These are phyloP conservation scores for Pyrus betulifolia DNA, from an alignment of 306 rosid genomes.

Conservation along the genomic window DNA sequence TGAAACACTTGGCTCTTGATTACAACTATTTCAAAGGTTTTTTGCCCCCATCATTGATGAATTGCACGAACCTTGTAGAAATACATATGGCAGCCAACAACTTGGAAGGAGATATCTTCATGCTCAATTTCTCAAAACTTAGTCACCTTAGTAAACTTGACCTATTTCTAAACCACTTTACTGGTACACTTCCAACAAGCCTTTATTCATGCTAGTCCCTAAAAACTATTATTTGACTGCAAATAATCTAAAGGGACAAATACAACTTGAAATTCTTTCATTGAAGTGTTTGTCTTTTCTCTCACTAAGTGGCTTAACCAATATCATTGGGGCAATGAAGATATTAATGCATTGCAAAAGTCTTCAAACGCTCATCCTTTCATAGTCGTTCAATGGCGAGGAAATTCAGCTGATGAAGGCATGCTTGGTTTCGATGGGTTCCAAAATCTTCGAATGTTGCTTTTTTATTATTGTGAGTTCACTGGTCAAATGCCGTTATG, in stretches of 20 bases:
- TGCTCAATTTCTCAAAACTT: too few species aligned
- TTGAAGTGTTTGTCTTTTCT: neutral
- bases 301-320: neutral
- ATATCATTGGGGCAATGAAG: neutral
- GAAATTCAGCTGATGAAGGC: neutral
- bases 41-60: too few species aligned
- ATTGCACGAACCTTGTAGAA: too few species aligned
- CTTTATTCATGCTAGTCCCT: neutral
- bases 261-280: neutral
- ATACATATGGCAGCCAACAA: too few species aligned
- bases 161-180: too few species aligned
- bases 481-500: neutral
- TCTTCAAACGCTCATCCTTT: neutral
- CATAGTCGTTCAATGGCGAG: neutral
- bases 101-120: too few species aligned
- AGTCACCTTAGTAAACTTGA: too few species aligned
- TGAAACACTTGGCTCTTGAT: too few species aligned
- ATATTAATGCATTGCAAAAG: neutral
- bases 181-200: too few species aligned
- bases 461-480: neutral
- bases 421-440: neutral
- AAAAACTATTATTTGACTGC: accelerated
- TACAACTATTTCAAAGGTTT: too few species aligned
- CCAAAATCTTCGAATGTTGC: neutral
- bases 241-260: neutral